These are phyloP conservation scores for Cinnamomum chago DNA, from an alignment of 164 flowering plant species.

Conservation along the genomic window DNA sequence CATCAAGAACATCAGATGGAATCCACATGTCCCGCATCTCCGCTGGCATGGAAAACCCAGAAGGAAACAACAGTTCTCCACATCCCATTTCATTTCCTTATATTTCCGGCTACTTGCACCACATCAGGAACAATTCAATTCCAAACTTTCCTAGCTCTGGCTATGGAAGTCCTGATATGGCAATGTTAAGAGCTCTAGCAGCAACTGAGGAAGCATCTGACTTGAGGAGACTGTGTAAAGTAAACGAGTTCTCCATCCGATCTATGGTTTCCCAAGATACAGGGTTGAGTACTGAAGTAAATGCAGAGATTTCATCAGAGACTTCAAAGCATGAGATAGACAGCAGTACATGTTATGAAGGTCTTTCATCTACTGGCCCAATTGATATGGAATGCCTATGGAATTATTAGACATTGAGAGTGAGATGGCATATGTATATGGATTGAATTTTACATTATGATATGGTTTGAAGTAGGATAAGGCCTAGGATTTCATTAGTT, in stretches of 20 bases:
- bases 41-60: conserved; percentile 17
- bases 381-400: conserved; percentile 5
- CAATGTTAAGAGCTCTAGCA: conserved; percentile 20
- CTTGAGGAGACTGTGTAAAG: conserved; percentile 27
- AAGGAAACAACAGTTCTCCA: conserved; percentile 9
- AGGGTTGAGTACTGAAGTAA: conserved; percentile 37
- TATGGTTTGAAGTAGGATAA: too few relatives aligned
- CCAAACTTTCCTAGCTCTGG: conserved; percentile 17
- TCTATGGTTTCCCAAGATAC: conserved; percentile 46
- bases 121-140: conserved; percentile 5
- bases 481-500: too few relatives aligned
- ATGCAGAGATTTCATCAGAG: conserved; percentile 44
- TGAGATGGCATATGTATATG: too few relatives aligned
- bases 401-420: conserved; percentile 3
- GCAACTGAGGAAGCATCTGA: conserved; percentile 19
- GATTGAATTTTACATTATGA: too few relatives aligned
- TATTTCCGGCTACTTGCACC: conserved; percentile 10
- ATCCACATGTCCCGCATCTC: conserved; percentile 14
- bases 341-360: conserved; percentile 27
- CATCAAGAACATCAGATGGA: conserved; percentile 14
- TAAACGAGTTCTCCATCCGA: conserved; percentile 34
- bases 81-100: conserved; percentile 10
- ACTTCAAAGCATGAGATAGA: conserved; percentile 39
- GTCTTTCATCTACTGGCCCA: conserved; percentile 25
- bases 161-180: conserved; percentile 12